These are phyloP conservation scores for Halenospora varia DNA, from an alignment of 495 filamentous ascomycete genomes.

Conservation along the genomic window DNA sequence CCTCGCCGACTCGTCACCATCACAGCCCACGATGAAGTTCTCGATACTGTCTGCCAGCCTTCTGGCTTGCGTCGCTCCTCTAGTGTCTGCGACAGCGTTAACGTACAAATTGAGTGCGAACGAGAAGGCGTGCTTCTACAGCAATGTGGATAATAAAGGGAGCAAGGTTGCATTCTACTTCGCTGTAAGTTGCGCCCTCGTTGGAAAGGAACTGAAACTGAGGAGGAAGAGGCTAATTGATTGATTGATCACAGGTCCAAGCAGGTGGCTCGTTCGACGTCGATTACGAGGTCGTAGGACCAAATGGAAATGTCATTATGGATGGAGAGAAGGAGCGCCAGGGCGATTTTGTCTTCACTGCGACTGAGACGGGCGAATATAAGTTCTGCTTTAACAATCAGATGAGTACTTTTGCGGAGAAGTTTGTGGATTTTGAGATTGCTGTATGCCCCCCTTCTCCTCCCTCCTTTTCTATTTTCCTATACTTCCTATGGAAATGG, in stretches of 20 bases:
- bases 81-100: conserved; percentile 78
- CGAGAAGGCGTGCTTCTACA: conserved; percentile 95
- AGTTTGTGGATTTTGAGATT: conserved; percentile 98
- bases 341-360: conserved; percentile 98
- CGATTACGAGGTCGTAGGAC: conserved; percentile 84
- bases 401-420: conserved; percentile 97
- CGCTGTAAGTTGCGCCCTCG: conserved; percentile 60
- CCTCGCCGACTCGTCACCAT: neutral
- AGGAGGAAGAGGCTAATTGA: neutral
- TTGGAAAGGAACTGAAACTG: neutral
- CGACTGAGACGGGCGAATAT: conserved; percentile 89
- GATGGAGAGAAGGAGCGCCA: conserved; percentile 91
- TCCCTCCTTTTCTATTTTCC: neutral
- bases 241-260: conserved; percentile 66
- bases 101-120: conserved; percentile 89
- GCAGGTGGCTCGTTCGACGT: conserved; percentile 94
- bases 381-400: conserved; percentile 98
- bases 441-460: conserved; percentile 53
- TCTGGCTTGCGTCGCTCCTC: conserved; percentile 54
- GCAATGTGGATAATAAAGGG: conserved; percentile 65
- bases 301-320: conserved; percentile 75
- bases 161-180: conserved; percentile 98
- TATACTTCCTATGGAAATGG: too few relatives aligned
- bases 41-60: conserved; percentile 49
- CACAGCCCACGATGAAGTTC: conserved; percentile 41